Evolutionary conservation across 495 filamentous ascomycete species (phyloP).

Genomic region (Hyphodiscus hymeniophilus): DNA sequence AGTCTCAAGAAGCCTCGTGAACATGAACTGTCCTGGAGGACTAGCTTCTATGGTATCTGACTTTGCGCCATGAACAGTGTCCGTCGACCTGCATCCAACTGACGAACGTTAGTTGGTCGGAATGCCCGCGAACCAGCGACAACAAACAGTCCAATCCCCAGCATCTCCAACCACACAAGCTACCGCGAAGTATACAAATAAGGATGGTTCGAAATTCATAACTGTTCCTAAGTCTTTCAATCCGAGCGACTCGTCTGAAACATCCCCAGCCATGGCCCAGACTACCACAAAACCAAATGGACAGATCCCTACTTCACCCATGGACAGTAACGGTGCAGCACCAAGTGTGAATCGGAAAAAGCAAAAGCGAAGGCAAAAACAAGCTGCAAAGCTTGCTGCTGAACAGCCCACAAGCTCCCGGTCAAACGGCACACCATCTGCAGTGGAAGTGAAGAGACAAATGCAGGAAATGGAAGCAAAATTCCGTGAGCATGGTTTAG

Average conservation of each 20-base stretch:
- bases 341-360: conserved; percentile 78
- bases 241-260: conserved; percentile 37
- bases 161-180: conserved; percentile 32
- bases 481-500: conserved; percentile 19
- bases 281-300: conserved; percentile 21
- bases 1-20: conserved; percentile 8
- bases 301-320: conserved; percentile 8
- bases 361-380: conserved; percentile 73
- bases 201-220: conserved; percentile 61
- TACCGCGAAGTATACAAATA: conserved; percentile 53
- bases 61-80: conserved; percentile 11
- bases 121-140: conserved; percentile 46
- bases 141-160: conserved; percentile 30
- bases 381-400: conserved; percentile 63
- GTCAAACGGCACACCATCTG: conserved; percentile 14
- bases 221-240: conserved; percentile 51
- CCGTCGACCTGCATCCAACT: conserved; percentile 22
- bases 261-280: conserved; percentile 38
- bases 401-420: conserved; percentile 22
- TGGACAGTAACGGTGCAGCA: conserved; percentile 17
- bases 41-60: conserved; percentile 5
- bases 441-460: conserved; percentile 8
- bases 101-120: conserved; percentile 23
- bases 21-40: neutral
- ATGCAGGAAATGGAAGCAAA: conserved; percentile 21